Conservation (phyloP, 768 basidiomycete genomes). For the Filobasidium wieringae region DNA sequence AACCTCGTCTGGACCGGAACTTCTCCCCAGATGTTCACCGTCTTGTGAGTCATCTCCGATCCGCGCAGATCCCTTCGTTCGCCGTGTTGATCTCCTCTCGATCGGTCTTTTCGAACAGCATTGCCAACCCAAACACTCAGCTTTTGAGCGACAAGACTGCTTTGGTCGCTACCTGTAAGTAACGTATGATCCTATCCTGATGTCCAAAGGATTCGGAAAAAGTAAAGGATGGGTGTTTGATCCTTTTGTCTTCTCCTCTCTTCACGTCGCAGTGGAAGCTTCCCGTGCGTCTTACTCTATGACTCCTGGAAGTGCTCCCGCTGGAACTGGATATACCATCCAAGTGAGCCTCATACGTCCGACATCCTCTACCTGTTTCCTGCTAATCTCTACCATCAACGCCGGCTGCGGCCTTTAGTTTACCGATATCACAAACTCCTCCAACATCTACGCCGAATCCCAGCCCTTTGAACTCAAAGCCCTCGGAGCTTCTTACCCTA, state of each 20-base stretch:
- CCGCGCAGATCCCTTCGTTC: slow-evolving; percentile 11
- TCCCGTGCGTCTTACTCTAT: background rate
- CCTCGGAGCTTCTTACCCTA: slow-evolving; percentile 31
- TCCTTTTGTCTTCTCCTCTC: background rate
- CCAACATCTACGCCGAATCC: slow-evolving; percentile 34
- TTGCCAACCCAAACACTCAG: slow-evolving; percentile 17
- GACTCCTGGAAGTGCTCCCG: background rate
- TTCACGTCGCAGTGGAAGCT: background rate
- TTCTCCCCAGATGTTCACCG: slow-evolving; percentile 26
- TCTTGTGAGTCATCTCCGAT: slow-evolving; percentile 26
- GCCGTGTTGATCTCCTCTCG: slow-evolving; percentile 14
- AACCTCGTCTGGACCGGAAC: slow-evolving; percentile 29
- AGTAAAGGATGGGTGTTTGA: no score
- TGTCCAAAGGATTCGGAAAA: no score
- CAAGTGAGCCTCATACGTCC: background rate
- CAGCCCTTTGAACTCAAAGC: slow-evolving; percentile 37
- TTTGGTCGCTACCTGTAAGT: slow-evolving; percentile 20
- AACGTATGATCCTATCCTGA: background rate
- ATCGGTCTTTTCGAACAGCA: background rate
- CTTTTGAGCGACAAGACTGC: slow-evolving; percentile 1
- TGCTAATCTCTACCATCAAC: background rate
- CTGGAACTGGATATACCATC: slow-evolving; percentile 16
- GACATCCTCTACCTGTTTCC: no score
- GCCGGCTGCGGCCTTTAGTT: slow-evolving; percentile 28
- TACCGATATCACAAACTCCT: slow-evolving; percentile 33